Evolutionary conservation across 257 asterid genomes (phyloP), one percentile per base, ranked within the genome.

Genomic region (Primulina huaijiensis): DNA sequence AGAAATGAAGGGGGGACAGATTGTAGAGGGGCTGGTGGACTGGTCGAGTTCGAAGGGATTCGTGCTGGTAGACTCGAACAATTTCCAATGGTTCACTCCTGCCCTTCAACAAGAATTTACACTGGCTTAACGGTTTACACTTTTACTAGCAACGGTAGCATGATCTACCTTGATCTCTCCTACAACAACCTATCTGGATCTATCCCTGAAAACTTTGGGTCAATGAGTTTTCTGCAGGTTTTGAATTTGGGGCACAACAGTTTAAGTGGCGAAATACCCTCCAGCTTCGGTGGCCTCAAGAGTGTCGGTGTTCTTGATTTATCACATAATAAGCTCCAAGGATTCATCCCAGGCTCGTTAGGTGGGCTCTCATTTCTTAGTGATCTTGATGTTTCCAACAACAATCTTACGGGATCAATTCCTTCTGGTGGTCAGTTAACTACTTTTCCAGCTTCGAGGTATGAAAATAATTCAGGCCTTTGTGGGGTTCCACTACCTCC

Each of bases 301-400:
- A 78, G 75, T 3, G 91, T 77, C 5, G 97, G 96, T 5, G 96
- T 94, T 35, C 96, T 94, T 35, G 97, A 94, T 77, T 81, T 89
- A 14, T 94, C 97, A 0, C 96, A 94, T 60, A 94, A 94, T 52
- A 69, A 68, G 14, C 92, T 94, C 56, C 76, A 72, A 2, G 99
- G 99, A 2, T 33, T 65, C 52, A 87, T 94, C 52, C 99, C 99
- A 0, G 87, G 91, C 21, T 84, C 97, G 1, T 75, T 94, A 38
- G 92, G 88, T 0, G 89, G 89, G 12, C 87, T 94, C 7, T 78
- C 99, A 0, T 91, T 94, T 76, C 86, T 94, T 8, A 89, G 90
- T 10, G 99, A 91, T 72, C 86, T 94, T 4, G 99, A 94, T 60
- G 96, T 94, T 57, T 94, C 99, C 0, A 94, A 94, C 82, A 94